phyloP scores from a whole-genome alignment of 2,329 filamentous ascomycete genomes.

The Decorospora gaudefroyi region DNA sequence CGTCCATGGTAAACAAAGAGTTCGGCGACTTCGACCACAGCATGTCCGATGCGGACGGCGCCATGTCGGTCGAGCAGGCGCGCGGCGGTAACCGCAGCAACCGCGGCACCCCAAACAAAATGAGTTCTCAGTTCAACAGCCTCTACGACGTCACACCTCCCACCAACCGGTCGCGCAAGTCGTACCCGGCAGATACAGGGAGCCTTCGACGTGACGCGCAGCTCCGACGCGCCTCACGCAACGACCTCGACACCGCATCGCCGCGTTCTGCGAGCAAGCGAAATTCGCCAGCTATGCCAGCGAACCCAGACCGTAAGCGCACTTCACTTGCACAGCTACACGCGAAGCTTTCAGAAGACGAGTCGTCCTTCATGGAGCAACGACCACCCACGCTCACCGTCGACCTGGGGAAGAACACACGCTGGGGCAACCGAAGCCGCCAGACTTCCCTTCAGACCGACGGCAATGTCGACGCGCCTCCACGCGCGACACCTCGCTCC shows the following conservation, averaged over 20 bases:
- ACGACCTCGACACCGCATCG: conserved; percentile 47
- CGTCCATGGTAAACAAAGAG: conserved; percentile 48
- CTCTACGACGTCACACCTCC: conserved; percentile 56
- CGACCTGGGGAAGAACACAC: conserved; percentile 55
- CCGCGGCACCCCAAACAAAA: conserved; percentile 46
- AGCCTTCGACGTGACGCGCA: conserved; percentile 54
- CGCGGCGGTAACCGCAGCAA: conserved; percentile 54
- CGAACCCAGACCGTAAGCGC: conserved; percentile 47
- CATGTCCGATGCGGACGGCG: conserved; percentile 50
- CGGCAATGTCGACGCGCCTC: conserved; percentile 28
- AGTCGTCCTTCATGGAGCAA: conserved; percentile 58
- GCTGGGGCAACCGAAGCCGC: conserved; percentile 56
- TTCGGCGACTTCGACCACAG: conserved; percentile 51
- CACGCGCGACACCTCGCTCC: conserved; percentile 33
- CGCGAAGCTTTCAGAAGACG: conserved; percentile 58
- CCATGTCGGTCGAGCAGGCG: conserved; percentile 63
- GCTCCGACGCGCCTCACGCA: conserved; percentile 51
- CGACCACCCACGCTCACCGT: conserved; percentile 52
- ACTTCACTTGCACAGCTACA: conserved; percentile 62
- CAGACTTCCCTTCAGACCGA: conserved; percentile 50
- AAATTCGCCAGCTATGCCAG: conserved; percentile 40
- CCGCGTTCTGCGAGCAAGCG: conserved; percentile 47
- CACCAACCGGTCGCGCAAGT: conserved; percentile 44
- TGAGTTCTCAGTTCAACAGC: conserved; percentile 58
- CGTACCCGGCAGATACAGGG: conserved; percentile 39